Evolutionary conservation across 345 rosid genomes (phyloP), one percentile per base, ranked within the genome.

Genomic region (Gossypium bickii): DNA sequence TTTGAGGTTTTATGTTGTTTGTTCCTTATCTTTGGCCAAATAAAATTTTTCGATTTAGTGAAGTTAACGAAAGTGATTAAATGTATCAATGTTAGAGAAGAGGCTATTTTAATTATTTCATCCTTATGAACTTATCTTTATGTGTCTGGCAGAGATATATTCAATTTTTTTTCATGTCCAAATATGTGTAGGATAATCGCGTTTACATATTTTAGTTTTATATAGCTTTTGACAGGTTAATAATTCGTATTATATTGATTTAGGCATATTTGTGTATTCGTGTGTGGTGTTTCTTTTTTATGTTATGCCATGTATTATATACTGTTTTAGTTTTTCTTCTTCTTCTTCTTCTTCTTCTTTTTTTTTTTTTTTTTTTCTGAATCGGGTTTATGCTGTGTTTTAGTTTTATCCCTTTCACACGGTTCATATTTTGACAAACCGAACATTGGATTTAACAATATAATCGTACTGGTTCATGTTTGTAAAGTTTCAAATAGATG

Each of bases 1-100:
- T 52, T 34, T 70, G 29, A 49, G 43, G 27, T 71, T 56, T 34
- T 43, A 41, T 56, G 20, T 71, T n/a, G 29, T 12, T 56, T 38
- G 2, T 7, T 56, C 27, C 48, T 17, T 38, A 51, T 34, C n/a
- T 70, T 70, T 29, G 3, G 12, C 15, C n/a, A 29, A 34, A n/a
- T 70, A n/a, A 29, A 55, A 8, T 0, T 29, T 29, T 52, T 18
- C 12, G 13, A 38, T 53, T n/a, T 34, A 55, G 2, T 70, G 74
- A 70, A 70, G 60, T 53, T 53, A 70, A 27, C 20, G 27, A 4
- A 53, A 34, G 18, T 55, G 74, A 70, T 53, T n/a, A 62, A 70
- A 38, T 53, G 48, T 52, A 55, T 41, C 51, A 52, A 48, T 48
- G 70, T 29, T 16, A 69, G 44, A 24, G 58, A 49, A 51, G 59